Conservation (phyloP, 805 yeast species). For the Candida ficus region DNA sequence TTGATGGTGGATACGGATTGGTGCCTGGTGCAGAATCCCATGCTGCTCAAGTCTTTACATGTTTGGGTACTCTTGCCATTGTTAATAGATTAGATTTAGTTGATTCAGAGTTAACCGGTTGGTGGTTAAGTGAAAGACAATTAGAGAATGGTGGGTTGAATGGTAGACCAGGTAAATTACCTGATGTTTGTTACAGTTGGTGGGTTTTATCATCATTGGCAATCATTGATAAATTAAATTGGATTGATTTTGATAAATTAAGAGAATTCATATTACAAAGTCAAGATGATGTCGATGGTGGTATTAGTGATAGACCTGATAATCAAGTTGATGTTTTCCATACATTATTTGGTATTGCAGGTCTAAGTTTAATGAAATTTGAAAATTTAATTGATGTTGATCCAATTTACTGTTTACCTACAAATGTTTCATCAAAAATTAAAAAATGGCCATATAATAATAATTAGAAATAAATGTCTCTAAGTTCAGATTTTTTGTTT, state of each 20-base stretch:
- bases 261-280: conserved; percentile 63
- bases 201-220: conserved; percentile 85
- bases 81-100: conserved; percentile 47
- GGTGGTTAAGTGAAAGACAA: conserved; percentile 94
- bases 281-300: conserved; percentile 79
- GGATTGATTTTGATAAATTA: conserved; percentile 69
- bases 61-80: conserved; percentile 76
- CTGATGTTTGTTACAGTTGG: conserved; percentile 98
- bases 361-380: conserved; percentile 69
- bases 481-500: conserved; percentile 43
- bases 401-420: conserved; percentile 85
- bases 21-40: conserved; percentile 95
- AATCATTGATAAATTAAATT: conserved; percentile 58
- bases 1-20: conserved; percentile 94
- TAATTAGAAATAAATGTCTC: conserved; percentile 37
- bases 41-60: conserved; percentile 86
- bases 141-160: conserved; percentile 83
- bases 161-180: conserved; percentile 92
- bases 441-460: conserved; percentile 30
- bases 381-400: conserved; percentile 60
- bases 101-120: conserved; percentile 46
- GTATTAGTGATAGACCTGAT: conserved; percentile 87
- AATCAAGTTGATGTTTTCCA: conserved; percentile 93
- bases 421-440: conserved; percentile 28
- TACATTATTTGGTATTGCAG: conserved; percentile 86